These are phyloP conservation scores for Hyparrhenia diplandra DNA, from an alignment of 176 grass and related monocot species.

Conservation along the genomic window DNA sequence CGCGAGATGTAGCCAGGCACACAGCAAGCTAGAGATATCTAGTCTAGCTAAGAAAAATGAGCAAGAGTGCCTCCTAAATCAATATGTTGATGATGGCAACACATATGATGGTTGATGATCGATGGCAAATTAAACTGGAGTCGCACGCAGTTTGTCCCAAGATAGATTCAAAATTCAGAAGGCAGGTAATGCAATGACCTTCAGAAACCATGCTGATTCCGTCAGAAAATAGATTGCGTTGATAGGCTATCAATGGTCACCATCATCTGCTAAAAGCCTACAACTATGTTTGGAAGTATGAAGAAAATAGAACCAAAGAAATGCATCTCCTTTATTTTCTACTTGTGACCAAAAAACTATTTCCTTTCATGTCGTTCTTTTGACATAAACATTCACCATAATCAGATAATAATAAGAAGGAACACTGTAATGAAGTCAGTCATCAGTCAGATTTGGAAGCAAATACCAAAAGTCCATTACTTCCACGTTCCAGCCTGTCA, in stretches of 20 bases:
- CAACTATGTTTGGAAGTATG: neutral
- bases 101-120: no score
- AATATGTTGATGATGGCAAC: no score
- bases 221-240: neutral
- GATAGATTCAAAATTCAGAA: neutral
- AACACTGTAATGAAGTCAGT: neutral
- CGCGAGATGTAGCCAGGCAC: neutral
- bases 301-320: neutral
- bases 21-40: neutral
- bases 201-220: neutral
- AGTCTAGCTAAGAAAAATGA: neutral
- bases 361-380: neutral
- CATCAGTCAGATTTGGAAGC: conserved; percentile 10
- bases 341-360: neutral
- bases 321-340: neutral
- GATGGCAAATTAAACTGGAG: neutral
- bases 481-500: conserved; percentile 33
- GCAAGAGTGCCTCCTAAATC: neutral
- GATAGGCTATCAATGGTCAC: neutral
- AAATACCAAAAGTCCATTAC: conserved; percentile 37
- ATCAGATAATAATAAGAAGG: neutral
- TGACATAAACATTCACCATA: neutral
- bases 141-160: neutral
- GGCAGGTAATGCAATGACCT: neutral
- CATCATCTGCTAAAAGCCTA: neutral